phyloP scores from a whole-genome alignment of 768 basidiomycete genomes.

The Pisolithus marmoratus region DNA sequence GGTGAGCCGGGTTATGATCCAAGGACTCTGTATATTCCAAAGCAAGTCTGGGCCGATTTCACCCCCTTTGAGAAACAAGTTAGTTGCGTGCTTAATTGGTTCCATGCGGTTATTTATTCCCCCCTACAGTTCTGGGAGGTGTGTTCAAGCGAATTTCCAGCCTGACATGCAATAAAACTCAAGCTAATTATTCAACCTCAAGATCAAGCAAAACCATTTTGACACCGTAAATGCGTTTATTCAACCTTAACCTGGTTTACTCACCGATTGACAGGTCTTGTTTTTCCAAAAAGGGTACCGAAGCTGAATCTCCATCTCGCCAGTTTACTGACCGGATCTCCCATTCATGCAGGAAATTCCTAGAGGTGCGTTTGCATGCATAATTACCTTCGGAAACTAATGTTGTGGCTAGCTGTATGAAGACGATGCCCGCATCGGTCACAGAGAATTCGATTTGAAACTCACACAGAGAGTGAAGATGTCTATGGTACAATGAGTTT shows the following conservation, averaged over 20 bases:
- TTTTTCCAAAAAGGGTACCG: conserved; percentile 96
- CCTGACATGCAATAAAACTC: conserved; percentile 2
- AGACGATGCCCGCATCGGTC: conserved; percentile 89
- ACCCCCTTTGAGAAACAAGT: conserved; percentile 95
- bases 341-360: conserved; percentile 59
- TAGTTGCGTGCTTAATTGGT: conserved; percentile 6
- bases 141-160: conserved; percentile 16
- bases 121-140: conserved; percentile 66
- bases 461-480: conserved; percentile 91
- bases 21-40: conserved; percentile 77
- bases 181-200: conserved; percentile 22
- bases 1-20: conserved; percentile 88
- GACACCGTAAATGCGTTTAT: conserved; percentile 61
- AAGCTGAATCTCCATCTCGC: conserved; percentile 4
- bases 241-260: neutral
- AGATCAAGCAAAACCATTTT: conserved; percentile 97
- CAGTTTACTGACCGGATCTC: neutral
- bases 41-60: conserved; percentile 70
- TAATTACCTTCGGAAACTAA: neutral
- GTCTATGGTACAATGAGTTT: conserved; percentile 74
- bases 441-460: conserved; percentile 93
- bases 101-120: neutral
- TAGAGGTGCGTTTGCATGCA: conserved; percentile 46
- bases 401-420: conserved; percentile 63
- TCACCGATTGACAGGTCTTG: conserved; percentile 49